Base-by-base conservation (phyloP, 129 eudicot species). In the Helianthus tuberosus region DNA sequence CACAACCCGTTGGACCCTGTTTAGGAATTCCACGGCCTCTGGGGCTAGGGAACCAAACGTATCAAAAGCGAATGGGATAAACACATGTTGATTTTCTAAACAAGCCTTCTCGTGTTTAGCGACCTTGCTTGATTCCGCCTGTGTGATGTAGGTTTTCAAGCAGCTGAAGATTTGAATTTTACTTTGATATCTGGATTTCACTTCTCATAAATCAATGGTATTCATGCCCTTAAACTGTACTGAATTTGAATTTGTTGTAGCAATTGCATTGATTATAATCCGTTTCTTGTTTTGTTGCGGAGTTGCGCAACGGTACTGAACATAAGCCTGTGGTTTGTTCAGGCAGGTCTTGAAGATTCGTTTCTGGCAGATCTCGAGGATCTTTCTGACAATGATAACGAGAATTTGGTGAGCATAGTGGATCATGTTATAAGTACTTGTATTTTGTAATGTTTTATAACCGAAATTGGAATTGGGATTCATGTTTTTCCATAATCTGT, bases 301-400 rank as follows among this genome's bases (percentile, higher is more conserved):
- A 29, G 48, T 14, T 38, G 4, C 5, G 14, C 3, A 29, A 60
- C 10, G 60, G 27, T 39, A 38, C 27, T 60, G 17, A 60, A 52
- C 64, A 9, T 15, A 59, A 44, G 29, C 17, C 7, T 60, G 13
- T 53, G 29, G 0, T 9, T 12, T 71, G 50, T 74, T 52, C 92
- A 91, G 99, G 97, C 99, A 36, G 83, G 90, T 81, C 90, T 95
- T 29, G 89, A 88, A 73, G 99, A 95, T 85, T 95, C 99, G 14
- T 95, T 95, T 80, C 81, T 95, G 48, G 99, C 99, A 11, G 99
- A 95, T 81, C 99, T 95, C 4, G 99, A 94, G 49, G 99, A 95
- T 27, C 87, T 95, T 60, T 95, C 99, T 0, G 99, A 95, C 75
- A 86, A 86, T 78, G 97, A 95, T 66, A 89, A 78, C 1, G 91